Evolutionary conservation across 768 basidiomycete genomes (phyloP).

Genomic region (Nevesoporus exiguus): DNA sequence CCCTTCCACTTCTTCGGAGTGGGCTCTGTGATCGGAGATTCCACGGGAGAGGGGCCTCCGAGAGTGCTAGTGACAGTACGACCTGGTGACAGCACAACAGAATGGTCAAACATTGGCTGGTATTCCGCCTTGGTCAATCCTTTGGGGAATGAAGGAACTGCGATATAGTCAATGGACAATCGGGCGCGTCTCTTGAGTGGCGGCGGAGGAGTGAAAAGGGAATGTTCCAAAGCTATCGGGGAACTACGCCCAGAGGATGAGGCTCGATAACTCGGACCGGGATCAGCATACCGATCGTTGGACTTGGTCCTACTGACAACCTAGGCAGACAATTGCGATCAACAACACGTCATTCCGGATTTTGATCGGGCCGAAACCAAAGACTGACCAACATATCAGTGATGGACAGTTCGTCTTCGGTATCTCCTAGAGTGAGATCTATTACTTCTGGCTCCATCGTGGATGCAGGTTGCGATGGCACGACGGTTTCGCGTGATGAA

Average conservation of each 20-base stretch:
- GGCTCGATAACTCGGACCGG: conserved; percentile 5
- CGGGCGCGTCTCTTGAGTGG: conserved; percentile 13
- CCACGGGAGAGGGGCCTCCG: background rate
- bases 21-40: background rate
- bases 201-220: conserved; percentile 32
- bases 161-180: conserved; percentile 15
- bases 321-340: conserved; percentile 7
- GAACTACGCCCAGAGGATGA: conserved; percentile 4
- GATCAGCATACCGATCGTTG: background rate
- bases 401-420: conserved; percentile 16
- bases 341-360: background rate
- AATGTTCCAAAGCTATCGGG: conserved; percentile 8
- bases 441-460: conserved; percentile 11
- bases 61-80: background rate
- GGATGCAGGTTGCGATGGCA: background rate
- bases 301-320: background rate
- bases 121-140: conserved; percentile 23
- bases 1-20: conserved; percentile 13
- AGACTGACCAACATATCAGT: conserved; percentile 18
- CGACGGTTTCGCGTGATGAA: background rate
- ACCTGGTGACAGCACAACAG: background rate
- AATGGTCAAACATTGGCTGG: background rate
- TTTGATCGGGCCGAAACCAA: conserved; percentile 1
- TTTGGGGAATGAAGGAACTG: conserved; percentile 21
- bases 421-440: conserved; percentile 24